Base-by-base conservation (phyloP, 2,329 filamentous ascomycete genomes). In the Raffaelea arxii region DNA sequence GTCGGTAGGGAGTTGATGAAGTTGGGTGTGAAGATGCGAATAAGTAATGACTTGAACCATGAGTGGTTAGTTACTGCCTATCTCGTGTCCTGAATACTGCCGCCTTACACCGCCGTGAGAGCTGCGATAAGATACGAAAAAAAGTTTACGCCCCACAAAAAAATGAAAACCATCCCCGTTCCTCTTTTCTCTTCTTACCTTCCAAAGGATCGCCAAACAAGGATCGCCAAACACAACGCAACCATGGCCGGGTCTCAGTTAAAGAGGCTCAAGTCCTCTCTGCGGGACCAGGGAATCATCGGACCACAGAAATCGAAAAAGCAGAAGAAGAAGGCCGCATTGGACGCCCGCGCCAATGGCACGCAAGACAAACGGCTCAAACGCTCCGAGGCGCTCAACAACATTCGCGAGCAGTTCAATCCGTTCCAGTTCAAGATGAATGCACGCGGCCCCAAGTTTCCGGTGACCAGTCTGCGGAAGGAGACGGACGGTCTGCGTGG, bases 241-340 rank as follows among this genome's bases (percentile, higher is more conserved):
- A 68, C 58, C 46, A 98, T 98, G 92, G 82, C 91, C 56, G 87
- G 90, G 52, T 98, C 94, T 12, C 94, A 98, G 71, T 76, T 98
- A 49, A 98, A 97, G 69, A 85, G 90, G 65, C 77, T 98, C 39
- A 98, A 97, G 69, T 77, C 86, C 55, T 95, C 90, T 10, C 75
- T 98, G 41, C 78, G 82, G 52, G 89, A 96, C 48, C 86, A 91
- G 60, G 92, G 92, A 46, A 82, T 98, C 44, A 82, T 90, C 37
- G 88, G 90, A 2, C 89, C 89, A 6, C 90, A 94, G 58, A 83
- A 95, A 59, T 96, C 90, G 9, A 97, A 97, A 61, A 97, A 96
- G 67, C 86, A 94, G 63, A 89, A 86, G 63, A 86, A 86, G 58
- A 80, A 84, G 60, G 75, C 77, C 59, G 78, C 74, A 46, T 80